Base-by-base conservation (phyloP, 2,329 filamentous ascomycete species). In the Calcarisporium arbuscula region DNA sequence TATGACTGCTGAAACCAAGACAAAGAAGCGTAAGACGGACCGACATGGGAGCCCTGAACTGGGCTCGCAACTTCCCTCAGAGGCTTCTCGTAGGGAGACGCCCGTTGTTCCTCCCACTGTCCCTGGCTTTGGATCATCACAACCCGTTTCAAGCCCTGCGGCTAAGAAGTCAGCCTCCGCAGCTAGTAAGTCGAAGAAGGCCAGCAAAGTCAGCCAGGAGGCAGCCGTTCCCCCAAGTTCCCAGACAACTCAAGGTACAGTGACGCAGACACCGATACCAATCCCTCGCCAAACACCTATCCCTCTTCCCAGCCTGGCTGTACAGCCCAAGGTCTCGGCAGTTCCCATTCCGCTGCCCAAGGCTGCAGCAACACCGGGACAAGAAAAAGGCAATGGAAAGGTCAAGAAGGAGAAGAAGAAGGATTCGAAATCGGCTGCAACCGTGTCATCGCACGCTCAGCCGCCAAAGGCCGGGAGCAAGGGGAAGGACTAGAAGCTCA, bases 11-110 rank as follows among this genome's bases (percentile, higher is more conserved):
- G 48, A 53, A n/a, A 56, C 60, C 41, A 69, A 68, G 50, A 52
- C 64, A 16, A 62, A 63, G 49, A 58, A 62, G 45, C 61, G 60
- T 38, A 62, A 58, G 46, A 56, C 53, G 23, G 45, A 43, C 27
- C 50, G 54, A 33, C 36, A 28, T 22, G 51, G 44, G 15, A 62
- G 59, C 44, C 57, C 52, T 5, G 59, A 59, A 29, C 47, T 60
- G 8, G 57, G 57, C 19, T 57, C 54, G 5, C 53, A 54, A 27
- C 41, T 48, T 12, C 45, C 48, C 6, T 47, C 48, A 20, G 30
- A 37, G 9, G 35, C 43, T 19, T 35, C 41, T 7, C 57, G 55
- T 49, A 58, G 57, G 44, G 45, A 54, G 30, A 60, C 57, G 5
- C 52, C 54, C 6, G 40, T 61, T 3, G 48, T 47, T 7, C 51